Evolutionary conservation across 345 rosid species (phyloP).

Genomic region (Eucalyptus shirleyi): DNA sequence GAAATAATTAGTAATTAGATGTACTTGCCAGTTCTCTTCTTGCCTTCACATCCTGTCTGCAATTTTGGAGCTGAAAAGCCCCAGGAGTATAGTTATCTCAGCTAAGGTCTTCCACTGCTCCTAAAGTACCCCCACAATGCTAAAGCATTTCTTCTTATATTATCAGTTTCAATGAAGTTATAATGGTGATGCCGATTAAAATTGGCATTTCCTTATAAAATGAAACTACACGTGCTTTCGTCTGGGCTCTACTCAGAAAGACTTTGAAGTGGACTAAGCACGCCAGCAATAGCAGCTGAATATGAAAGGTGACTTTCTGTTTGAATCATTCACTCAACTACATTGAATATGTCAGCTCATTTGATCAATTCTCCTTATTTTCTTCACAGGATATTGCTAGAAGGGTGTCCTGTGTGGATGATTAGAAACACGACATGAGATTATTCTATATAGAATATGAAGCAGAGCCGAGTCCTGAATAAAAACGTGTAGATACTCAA

Average conservation of each 20-base stretch:
- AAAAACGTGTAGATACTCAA: neutral
- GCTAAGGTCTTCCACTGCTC: neutral
- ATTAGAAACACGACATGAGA: neutral
- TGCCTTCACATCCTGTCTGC: neutral
- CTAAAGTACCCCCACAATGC: neutral
- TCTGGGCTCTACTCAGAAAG: neutral
- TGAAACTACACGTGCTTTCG: neutral
- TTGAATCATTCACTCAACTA: neutral
- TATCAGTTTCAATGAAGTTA: neutral
- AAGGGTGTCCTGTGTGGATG: neutral
- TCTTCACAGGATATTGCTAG: neutral
- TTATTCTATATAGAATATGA: neutral
- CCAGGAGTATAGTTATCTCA: neutral
- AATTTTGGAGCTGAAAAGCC: neutral
- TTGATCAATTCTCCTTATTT: neutral
- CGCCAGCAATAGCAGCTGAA: neutral
- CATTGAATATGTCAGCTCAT: neutral
- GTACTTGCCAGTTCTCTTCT: neutral
- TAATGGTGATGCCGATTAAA: neutral
- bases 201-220: neutral
- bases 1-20: conserved; percentile 22
- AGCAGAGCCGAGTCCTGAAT: neutral
- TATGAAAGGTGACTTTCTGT: neutral
- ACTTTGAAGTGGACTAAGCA: neutral
- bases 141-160: neutral